Evolutionary conservation across 2,329 filamentous ascomycete species (phyloP).

Genomic region (Colletotrichum trifolii): DNA sequence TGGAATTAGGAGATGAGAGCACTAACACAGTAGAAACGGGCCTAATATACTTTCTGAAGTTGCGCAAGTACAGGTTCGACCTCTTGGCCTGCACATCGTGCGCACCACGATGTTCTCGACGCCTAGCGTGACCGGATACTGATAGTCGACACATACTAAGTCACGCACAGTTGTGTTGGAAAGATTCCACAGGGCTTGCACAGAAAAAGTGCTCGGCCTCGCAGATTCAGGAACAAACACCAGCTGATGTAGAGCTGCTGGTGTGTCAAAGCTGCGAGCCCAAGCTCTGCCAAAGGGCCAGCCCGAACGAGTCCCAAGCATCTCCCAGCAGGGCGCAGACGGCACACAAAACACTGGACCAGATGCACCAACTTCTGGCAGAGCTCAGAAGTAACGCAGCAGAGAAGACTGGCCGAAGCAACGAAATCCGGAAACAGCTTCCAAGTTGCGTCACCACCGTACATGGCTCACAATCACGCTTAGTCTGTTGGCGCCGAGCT

Average conservation of each 20-base stretch:
- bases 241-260: conserved; percentile 7
- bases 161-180: background rate
- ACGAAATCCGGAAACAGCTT: conserved; percentile 11
- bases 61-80: background rate
- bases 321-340: conserved; percentile 10
- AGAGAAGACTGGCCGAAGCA: background rate
- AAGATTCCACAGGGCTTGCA: background rate
- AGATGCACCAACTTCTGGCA: background rate
- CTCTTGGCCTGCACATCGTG: conserved; percentile 7
- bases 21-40: too few relatives aligned
- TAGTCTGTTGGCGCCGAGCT: conserved; percentile 9
- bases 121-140: too few relatives aligned
- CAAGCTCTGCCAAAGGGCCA: conserved; percentile 10
- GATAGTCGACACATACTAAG: background rate
- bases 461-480: conserved; percentile 20
- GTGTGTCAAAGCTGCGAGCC: conserved; percentile 15
- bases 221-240: conserved; percentile 8
- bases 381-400: too few relatives aligned
- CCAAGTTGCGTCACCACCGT: conserved; percentile 16
- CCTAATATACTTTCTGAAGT: conserved; percentile 1
- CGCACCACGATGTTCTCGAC: too few relatives aligned
- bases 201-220: background rate
- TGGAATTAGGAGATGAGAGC: too few relatives aligned
- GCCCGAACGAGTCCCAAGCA: conserved; percentile 4
- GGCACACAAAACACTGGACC: conserved; percentile 16